Conservation (phyloP, 495 filamentous ascomycete species). For the Penicillium coprophilum region DNA sequence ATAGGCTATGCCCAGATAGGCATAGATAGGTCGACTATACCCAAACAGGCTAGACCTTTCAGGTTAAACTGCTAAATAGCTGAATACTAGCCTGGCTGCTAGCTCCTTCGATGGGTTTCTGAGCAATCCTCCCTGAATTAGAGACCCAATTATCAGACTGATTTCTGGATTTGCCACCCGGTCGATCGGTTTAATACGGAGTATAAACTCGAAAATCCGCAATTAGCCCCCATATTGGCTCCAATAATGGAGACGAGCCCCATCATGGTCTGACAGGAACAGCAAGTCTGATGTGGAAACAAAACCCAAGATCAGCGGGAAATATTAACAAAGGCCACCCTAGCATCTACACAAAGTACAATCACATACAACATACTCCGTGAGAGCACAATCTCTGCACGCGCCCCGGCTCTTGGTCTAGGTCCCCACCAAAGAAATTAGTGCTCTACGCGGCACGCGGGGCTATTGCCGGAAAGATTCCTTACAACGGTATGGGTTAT, state of each 20-base stretch:
- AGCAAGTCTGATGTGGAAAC: neutral
- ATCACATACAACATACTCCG: neutral
- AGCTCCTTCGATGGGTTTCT: neutral
- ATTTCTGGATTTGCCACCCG: neutral
- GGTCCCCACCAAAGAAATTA: neutral
- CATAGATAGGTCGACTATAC: neutral
- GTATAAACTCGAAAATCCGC: neutral
- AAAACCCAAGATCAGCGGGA: neutral
- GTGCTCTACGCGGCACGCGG: neutral
- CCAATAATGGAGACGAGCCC: neutral
- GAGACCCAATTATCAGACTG: neutral
- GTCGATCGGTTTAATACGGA: neutral
- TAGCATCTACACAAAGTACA: neutral
- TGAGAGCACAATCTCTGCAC: neutral
- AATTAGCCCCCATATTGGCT: neutral
- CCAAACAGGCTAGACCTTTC: neutral
- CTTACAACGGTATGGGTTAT: neutral
- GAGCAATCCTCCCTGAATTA: neutral
- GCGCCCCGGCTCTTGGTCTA: slow-evolving; percentile 1
- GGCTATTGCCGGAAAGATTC: neutral
- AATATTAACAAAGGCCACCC: neutral
- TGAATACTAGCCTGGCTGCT: neutral
- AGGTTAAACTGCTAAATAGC: neutral
- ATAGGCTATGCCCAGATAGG: neutral
- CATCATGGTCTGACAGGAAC: neutral